phyloP scores from a whole-genome alignment of 306 rosid species.

The Trichosanthes truncata region DNA sequence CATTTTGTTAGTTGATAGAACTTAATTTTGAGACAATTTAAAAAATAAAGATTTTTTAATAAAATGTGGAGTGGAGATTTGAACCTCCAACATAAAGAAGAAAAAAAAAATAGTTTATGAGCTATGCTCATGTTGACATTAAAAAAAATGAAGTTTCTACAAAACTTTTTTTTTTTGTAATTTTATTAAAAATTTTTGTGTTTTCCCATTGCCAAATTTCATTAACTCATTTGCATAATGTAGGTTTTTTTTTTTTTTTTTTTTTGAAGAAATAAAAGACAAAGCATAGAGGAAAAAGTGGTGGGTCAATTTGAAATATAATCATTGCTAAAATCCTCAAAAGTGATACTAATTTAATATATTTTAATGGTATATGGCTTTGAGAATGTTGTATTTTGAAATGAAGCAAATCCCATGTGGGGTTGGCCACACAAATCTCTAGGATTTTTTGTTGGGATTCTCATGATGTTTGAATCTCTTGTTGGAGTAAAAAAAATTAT shows the following conservation, averaged over 20 bases:
- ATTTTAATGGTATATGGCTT: constrained; percentile 3
- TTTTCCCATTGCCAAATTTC: background rate
- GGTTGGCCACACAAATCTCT: constrained; percentile 4
- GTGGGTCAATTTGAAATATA: background rate
- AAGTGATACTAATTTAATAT: constrained; percentile 5
- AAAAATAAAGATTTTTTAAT: no score
- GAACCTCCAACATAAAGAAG: no score
- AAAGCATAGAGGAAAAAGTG: background rate
- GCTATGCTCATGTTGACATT: no score
- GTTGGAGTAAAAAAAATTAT: background rate
- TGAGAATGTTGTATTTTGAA: background rate
- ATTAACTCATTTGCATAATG: background rate
- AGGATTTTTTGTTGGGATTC: constrained; percentile 1
- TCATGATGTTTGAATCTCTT: background rate
- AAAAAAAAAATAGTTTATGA: no score
- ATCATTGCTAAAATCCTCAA: constrained; percentile 6
- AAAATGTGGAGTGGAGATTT: no score
- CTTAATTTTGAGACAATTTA: no score
- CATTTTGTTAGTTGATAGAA: no score
- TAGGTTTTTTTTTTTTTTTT: no score
- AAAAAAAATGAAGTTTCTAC: no score
- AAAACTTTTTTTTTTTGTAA: no score
- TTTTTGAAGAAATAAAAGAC: background rate
- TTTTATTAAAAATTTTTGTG: background rate
- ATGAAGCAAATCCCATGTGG: constrained; percentile 5